phyloP scores from a whole-genome alignment of 2,329 filamentous ascomycete genomes.

The Colletotrichum eleusines region DNA sequence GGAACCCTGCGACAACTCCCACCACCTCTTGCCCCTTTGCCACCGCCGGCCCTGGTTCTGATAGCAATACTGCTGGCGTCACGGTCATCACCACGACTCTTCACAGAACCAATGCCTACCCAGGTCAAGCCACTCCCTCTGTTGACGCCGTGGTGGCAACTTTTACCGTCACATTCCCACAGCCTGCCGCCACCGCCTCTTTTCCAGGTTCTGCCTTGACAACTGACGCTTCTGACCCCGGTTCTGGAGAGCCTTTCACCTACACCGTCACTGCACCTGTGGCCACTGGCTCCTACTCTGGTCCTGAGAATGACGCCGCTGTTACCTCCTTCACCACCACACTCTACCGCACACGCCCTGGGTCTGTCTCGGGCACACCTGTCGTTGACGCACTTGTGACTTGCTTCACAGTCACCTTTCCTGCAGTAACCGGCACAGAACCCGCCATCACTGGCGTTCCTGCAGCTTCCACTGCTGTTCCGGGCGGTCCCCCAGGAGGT shows the following conservation, averaged over 20 bases:
- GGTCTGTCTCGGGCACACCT: constrained; percentile 23
- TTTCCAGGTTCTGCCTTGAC: constrained; percentile 15
- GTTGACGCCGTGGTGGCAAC: constrained; percentile 32
- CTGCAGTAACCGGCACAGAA: constrained; percentile 24
- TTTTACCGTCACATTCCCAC: constrained; percentile 35
- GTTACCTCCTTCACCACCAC: constrained; percentile 40
- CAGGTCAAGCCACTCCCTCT: constrained; percentile 8
- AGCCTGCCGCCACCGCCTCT: not conserved
- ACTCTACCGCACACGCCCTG: constrained; percentile 33
- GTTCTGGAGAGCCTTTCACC: constrained; percentile 17
- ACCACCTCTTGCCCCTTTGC: constrained; percentile 7
- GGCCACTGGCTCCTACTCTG: not conserved
- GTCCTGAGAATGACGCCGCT: not conserved
- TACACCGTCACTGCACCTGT: constrained; percentile 8
- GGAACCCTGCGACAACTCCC: too few species aligned
- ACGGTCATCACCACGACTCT: constrained; percentile 37
- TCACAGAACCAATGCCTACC: constrained; percentile 8
- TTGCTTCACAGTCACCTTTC: constrained; percentile 47
- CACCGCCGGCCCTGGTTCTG: constrained; percentile 12
- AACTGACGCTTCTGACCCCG: not conserved
- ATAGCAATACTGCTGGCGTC: constrained; percentile 13
- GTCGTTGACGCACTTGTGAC: constrained; percentile 40
- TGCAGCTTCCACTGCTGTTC: not conserved
- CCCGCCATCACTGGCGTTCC: constrained; percentile 10
- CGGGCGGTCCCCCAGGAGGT: not conserved